Evolutionary conservation across 2,329 filamentous ascomycete species (phyloP).

Genomic region (Neoscytalidium dimidiatum): DNA sequence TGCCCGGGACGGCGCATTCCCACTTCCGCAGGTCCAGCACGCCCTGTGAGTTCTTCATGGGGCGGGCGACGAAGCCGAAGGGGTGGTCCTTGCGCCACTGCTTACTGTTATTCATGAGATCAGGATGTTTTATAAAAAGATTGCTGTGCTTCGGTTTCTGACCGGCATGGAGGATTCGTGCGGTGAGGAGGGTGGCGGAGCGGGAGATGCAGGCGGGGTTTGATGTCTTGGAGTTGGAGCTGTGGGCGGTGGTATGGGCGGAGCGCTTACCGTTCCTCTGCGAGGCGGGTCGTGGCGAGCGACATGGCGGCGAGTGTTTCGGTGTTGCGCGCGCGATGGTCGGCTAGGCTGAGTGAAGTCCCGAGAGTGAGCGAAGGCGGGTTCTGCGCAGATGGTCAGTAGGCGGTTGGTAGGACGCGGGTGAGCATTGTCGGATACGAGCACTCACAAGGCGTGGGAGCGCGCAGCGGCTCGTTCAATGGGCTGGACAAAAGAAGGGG

Average conservation of each 20-base stretch:
- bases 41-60: constrained; percentile 74
- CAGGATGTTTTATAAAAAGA: constrained; percentile 22
- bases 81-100: constrained; percentile 97
- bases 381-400: background rate
- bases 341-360: background rate
- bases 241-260: background rate
- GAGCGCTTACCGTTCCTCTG: constrained; percentile 46
- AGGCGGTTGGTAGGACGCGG: background rate
- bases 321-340: background rate
- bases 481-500: background rate
- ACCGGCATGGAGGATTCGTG: background rate
- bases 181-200: background rate
- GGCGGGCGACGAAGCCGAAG: constrained; percentile 95
- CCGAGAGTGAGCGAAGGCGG: constrained; percentile 15
- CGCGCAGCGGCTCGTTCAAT: background rate
- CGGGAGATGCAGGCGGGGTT: background rate
- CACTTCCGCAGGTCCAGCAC: constrained; percentile 90
- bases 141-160: background rate
- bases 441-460: background rate
- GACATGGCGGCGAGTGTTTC: constrained; percentile 62
- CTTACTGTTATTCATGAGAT: constrained; percentile 62
- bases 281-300: constrained; percentile 82
- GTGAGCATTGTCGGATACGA: background rate
- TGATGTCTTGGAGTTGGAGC: background rate
- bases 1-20: constrained; percentile 96